Conservation (phyloP, 2,329 filamentous ascomycete species). For the Trichoderma citrinoviride region DNA sequence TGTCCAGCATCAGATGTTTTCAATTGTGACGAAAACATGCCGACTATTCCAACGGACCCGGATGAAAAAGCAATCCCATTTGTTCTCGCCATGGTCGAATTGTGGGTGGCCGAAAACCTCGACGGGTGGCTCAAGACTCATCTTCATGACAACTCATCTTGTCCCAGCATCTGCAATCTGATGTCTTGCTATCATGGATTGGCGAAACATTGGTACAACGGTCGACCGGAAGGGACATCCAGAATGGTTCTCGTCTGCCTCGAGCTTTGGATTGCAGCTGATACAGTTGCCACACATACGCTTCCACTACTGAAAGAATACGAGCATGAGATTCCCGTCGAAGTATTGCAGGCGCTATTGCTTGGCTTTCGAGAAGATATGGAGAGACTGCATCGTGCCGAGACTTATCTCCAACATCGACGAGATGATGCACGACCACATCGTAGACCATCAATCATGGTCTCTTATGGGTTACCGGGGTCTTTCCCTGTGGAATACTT, state of each 20-base stretch:
- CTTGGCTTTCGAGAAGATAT: conserved; percentile 43
- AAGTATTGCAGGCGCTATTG: conserved; percentile 44
- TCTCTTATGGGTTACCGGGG: conserved; percentile 20
- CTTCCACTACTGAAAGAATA: conserved; percentile 48
- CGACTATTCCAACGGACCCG: neutral
- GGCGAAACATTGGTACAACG: conserved; percentile 35
- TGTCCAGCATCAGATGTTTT: conserved; percentile 21
- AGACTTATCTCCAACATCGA: conserved; percentile 30
- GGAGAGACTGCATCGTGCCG: too few species aligned
- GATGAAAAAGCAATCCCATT: conserved; percentile 6
- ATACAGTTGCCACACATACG: conserved; percentile 42
- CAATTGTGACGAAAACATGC: neutral
- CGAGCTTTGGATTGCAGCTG: conserved; percentile 59
- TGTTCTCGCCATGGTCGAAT: conserved; percentile 44
- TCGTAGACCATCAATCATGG: conserved; percentile 22
- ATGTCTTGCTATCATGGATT: conserved; percentile 38
- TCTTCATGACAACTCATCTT: conserved; percentile 27
- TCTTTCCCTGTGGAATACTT: conserved; percentile 29
- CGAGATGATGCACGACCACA: neutral
- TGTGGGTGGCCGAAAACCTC: conserved; percentile 46
- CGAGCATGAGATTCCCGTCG: conserved; percentile 41
- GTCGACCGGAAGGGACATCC: conserved; percentile 48
- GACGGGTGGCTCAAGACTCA: conserved; percentile 38
- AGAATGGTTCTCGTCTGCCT: conserved; percentile 54
- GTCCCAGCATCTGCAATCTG: conserved; percentile 30